Percentiles rank a stretch among this genome's conserved stretches.
phyloP scores from a whole-genome alignment of 805 yeast genomes.

The Candida koratica region DNA sequence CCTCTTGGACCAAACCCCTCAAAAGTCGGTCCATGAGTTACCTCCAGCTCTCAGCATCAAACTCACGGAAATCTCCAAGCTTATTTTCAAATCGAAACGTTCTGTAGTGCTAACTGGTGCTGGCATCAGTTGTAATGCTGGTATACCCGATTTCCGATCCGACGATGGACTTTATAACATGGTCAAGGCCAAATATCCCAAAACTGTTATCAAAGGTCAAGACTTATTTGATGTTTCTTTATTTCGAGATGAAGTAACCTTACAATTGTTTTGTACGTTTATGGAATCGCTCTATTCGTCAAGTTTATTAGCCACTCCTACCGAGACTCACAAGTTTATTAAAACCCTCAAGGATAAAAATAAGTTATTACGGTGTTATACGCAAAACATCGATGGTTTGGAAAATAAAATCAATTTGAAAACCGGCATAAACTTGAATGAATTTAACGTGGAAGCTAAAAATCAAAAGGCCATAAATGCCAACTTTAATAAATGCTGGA shows the following conservation, averaged over 20 bases:
- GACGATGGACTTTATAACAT: slow-evolving; percentile 75
- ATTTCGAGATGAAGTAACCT: slow-evolving; percentile 63
- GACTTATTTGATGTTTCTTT: slow-evolving; percentile 87
- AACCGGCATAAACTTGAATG: slow-evolving; percentile 46
- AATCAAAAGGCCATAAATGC: slow-evolving; percentile 10
- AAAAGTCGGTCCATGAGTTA: slow-evolving; percentile 15
- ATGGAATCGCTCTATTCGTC: slow-evolving; percentile 75
- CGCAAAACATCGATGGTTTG: slow-evolving; percentile 91
- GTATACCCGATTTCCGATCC: slow-evolving; percentile 93
- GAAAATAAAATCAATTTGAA: slow-evolving; percentile 64
- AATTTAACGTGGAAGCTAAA: slow-evolving; percentile 20
- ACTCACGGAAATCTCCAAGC: slow-evolving; percentile 37
- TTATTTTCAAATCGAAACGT: slow-evolving; percentile 50
- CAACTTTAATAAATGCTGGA: slow-evolving; percentile 47
- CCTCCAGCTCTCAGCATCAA: slow-evolving; percentile 30
- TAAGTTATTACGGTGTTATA: slow-evolving; percentile 79
- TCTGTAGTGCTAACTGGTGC: slow-evolving; percentile 86
- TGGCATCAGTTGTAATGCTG: slow-evolving; percentile 94
- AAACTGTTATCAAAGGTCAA: slow-evolving; percentile 69
- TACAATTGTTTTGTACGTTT: slow-evolving; percentile 77
- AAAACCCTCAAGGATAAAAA: slow-evolving; percentile 54
- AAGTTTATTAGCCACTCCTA: slow-evolving; percentile 67
- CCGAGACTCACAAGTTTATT: slow-evolving; percentile 79
- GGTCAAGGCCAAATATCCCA: slow-evolving; percentile 61
- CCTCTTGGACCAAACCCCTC: slow-evolving; percentile 14